phyloP scores from a whole-genome alignment of 1,284 basidiomycete species.

The Marasmius fiardii region DNA sequence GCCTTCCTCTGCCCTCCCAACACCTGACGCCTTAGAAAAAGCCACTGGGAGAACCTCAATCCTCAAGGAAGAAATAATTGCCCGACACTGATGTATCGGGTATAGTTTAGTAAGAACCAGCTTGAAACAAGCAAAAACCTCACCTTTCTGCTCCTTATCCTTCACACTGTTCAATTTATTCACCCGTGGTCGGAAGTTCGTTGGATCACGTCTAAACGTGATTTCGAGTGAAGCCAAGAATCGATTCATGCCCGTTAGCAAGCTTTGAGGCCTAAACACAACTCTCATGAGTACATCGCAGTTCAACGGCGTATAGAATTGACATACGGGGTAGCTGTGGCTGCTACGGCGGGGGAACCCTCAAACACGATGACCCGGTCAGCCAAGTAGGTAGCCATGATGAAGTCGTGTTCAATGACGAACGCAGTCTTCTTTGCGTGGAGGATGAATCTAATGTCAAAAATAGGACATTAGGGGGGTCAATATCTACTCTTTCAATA shows the following conservation, averaged over 20 bases:
- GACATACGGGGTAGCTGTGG: slow-evolving; percentile 82
- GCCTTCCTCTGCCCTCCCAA: not conserved
- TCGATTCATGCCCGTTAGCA: slow-evolving; percentile 87
- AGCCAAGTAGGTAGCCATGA: slow-evolving; percentile 95
- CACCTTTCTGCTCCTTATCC: slow-evolving; percentile 92
- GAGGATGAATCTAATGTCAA: slow-evolving; percentile 70
- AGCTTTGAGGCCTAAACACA: slow-evolving; percentile 66
- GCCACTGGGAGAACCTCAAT: slow-evolving; percentile 35
- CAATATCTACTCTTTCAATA: not conserved
- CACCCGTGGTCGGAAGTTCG: slow-evolving; percentile 90
- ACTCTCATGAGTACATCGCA: slow-evolving; percentile 11
- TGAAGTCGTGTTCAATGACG: slow-evolving; percentile 97
- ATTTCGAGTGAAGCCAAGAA: slow-evolving; percentile 93
- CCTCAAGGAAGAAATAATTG: slow-evolving; percentile 91
- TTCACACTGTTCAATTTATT: slow-evolving; percentile 94
- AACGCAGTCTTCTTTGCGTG: slow-evolving; percentile 96
- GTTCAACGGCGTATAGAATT: slow-evolving; percentile 15
- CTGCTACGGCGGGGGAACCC: slow-evolving; percentile 77
- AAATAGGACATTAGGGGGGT: slow-evolving; percentile 7
- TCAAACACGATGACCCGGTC: slow-evolving; percentile 97
- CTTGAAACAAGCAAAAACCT: slow-evolving; percentile 20
- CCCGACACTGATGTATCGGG: slow-evolving; percentile 50
- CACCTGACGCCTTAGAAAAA: not conserved
- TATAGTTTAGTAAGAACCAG: slow-evolving; percentile 9
- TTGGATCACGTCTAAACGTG: slow-evolving; percentile 95